Percentiles rank a stretch among this genome's conserved stretches.
Evolutionary conservation across 345 rosid species (phyloP).

Genomic region (Camelina laxa): DNA sequence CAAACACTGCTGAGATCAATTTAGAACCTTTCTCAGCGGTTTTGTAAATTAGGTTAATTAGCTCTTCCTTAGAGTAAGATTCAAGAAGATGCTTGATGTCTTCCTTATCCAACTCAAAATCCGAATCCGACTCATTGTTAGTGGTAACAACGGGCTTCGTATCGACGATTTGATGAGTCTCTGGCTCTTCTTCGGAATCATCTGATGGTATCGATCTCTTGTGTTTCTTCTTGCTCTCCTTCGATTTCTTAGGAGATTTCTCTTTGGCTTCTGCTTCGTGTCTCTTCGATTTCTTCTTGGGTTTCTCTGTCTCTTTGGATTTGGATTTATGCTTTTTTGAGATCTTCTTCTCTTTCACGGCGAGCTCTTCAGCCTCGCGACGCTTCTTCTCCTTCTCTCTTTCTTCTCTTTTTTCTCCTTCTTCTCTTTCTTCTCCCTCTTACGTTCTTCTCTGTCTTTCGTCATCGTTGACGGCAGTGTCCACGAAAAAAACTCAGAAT

Average conservation of each 20-base stretch:
- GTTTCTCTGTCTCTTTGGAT: conserved; percentile 25
- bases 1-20: conserved; percentile 38
- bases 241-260: conserved; percentile 35
- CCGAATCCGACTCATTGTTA: conserved; percentile 40
- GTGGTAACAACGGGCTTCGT: conserved; percentile 13
- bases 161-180: conserved; percentile 3
- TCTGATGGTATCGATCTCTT: not conserved
- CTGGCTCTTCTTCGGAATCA: conserved; percentile 37
- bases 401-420: conserved; percentile 30
- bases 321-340: conserved; percentile 43
- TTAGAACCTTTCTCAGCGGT: conserved; percentile 39
- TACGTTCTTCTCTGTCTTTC: conserved; percentile 32
- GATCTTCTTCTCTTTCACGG: conserved; percentile 34
- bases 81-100: conserved; percentile 47
- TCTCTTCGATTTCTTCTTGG: conserved; percentile 37
- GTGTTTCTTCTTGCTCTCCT: conserved; percentile 41
- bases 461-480: conserved; percentile 46
- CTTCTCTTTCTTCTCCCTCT: conserved; percentile 39
- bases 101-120: conserved; percentile 43
- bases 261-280: conserved; percentile 5
- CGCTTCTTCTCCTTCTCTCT: conserved; percentile 33
- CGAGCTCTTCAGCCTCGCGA: conserved; percentile 40
- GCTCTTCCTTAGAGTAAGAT: conserved; percentile 58
- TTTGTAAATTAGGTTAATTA: conserved; percentile 47
- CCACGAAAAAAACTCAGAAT: not conserved